phyloP scores from a whole-genome alignment of 768 basidiomycete genomes.

The Tylopilus cervinicoccineus region DNA sequence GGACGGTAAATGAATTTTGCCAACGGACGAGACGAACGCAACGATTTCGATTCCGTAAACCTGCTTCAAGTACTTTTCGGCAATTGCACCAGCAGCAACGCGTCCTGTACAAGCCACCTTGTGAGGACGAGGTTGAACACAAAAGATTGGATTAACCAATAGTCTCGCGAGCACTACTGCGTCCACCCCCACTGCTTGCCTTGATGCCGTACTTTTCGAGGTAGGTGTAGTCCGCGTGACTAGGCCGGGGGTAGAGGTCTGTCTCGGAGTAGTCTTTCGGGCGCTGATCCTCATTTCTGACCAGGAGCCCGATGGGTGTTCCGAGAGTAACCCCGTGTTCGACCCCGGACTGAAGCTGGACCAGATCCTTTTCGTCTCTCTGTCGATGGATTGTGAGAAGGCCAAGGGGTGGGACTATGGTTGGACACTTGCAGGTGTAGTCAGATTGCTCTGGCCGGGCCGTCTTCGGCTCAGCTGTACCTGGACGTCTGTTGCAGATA shows the following conservation, averaged over 20 bases:
- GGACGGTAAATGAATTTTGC: conserved; percentile 81
- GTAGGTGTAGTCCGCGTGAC: conserved; percentile 98
- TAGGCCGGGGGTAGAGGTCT: conserved; percentile 94
- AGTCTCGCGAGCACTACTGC: conserved; percentile 94
- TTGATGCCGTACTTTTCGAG: conserved; percentile 96
- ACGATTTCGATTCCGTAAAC: conserved; percentile 92
- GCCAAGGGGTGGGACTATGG: background rate
- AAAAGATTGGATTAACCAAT: conserved; percentile 55
- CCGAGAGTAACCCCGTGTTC: conserved; percentile 95
- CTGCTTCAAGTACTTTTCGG: conserved; percentile 87
- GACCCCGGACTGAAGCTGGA: conserved; percentile 88
- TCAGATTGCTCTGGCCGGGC: conserved; percentile 95
- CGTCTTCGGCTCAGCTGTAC: conserved; percentile 84
- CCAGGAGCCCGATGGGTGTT: conserved; percentile 94
- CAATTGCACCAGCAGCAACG: conserved; percentile 97
- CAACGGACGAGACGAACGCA: conserved; percentile 95
- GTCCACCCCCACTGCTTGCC: conserved; percentile 94
- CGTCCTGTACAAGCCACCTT: conserved; percentile 51
- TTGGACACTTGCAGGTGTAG: conserved; percentile 73
- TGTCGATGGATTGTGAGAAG: conserved; percentile 30
- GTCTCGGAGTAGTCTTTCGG: conserved; percentile 99
- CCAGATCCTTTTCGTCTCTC: conserved; percentile 95
- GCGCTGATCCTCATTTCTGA: conserved; percentile 96
- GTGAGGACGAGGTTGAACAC: conserved; percentile 4
- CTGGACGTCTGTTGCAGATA: conserved; percentile 84